Percentiles rank a stretch among this genome's conserved stretches.
phyloP scores from a whole-genome alignment of 352 stramenopile species.

The Pythium plurisporium region DNA sequence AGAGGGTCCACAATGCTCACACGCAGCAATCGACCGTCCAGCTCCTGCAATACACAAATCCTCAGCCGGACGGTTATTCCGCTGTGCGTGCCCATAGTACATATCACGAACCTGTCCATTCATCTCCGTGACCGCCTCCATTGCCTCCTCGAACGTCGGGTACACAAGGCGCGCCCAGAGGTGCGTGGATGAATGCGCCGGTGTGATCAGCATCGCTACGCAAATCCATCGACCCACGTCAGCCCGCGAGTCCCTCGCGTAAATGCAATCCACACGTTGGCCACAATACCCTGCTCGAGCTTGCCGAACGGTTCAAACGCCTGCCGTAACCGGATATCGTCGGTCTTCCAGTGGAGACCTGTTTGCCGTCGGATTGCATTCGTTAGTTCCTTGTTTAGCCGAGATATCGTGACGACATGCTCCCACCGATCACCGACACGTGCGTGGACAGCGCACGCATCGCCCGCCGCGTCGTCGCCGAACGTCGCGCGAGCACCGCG shows the following conservation, averaged over 20 bases:
- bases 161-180: constrained; percentile 64
- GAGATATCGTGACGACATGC: not conserved
- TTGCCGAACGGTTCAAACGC: constrained; percentile 50
- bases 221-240: not conserved
- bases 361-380: not conserved
- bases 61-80: too few species aligned
- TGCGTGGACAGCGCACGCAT: constrained; percentile 16
- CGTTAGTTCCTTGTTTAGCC: not conserved
- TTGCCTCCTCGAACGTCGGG: constrained; percentile 60
- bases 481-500: too few species aligned
- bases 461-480: too few species aligned
- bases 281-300: constrained; percentile 53
- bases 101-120: constrained; percentile 52
- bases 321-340: constrained; percentile 59
- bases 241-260: not conserved
- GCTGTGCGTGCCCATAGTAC: too few species aligned
- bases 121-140: constrained; percentile 69
- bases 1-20: constrained; percentile 69
- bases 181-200: constrained; percentile 55
- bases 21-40: constrained; percentile 69
- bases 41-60: too few species aligned
- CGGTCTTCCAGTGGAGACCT: constrained; percentile 83
- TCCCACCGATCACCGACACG: constrained; percentile 20
- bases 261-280: not conserved
- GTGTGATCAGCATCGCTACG: constrained; percentile 42